Evolutionary conservation across 2,329 filamentous ascomycete species (phyloP).

Genomic region (Botryotinia calthae): DNA sequence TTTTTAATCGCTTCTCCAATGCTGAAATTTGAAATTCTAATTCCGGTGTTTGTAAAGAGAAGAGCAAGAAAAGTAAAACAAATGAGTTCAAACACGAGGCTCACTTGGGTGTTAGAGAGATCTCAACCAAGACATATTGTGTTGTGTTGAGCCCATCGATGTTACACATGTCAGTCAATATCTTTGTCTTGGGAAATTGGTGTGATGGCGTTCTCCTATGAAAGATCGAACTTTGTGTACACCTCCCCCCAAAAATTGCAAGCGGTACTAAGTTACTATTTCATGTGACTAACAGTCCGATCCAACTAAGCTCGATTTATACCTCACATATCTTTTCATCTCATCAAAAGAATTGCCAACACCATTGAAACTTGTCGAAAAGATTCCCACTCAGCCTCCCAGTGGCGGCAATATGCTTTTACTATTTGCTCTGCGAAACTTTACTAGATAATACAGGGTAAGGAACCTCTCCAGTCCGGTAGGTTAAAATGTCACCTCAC

Average conservation of each 20-base stretch:
- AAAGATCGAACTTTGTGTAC: background rate
- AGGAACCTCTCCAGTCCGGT: background rate
- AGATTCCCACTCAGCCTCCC: background rate
- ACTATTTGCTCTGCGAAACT: background rate
- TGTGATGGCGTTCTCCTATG: background rate
- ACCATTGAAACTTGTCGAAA: background rate
- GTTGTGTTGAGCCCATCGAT: background rate
- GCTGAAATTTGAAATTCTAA: background rate
- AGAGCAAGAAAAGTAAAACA: background rate
- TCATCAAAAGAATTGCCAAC: background rate
- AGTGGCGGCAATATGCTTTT: background rate
- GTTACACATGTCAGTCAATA: background rate
- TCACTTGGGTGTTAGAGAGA: background rate
- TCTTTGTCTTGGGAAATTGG: slow-evolving; percentile 2
- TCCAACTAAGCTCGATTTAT: background rate
- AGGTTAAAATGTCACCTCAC: slow-evolving; percentile 3
- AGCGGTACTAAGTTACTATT: background rate
- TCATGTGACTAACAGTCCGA: background rate
- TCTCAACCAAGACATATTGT: background rate
- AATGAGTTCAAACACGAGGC: background rate
- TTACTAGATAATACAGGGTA: background rate
- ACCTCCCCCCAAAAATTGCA: background rate
- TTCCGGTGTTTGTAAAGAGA: background rate
- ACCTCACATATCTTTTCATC: background rate
- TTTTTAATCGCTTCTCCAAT: background rate